phyloP scores from a whole-genome alignment of 441 rosid genomes.

The Arabidopsis lyrata region DNA sequence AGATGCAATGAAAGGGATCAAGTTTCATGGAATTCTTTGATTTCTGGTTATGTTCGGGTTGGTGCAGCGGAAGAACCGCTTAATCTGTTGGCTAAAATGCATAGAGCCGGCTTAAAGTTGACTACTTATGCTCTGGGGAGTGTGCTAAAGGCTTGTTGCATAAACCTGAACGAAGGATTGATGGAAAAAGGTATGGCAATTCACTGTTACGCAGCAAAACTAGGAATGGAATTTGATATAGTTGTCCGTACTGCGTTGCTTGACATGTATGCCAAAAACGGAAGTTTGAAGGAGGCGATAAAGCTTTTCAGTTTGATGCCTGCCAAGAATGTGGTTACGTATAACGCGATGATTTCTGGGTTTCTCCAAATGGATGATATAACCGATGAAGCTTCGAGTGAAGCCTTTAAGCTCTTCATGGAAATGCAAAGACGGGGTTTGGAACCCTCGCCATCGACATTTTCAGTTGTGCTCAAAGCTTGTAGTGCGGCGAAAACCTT shows the following conservation, averaged over 20 bases:
- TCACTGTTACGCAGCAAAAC: constrained; percentile 51
- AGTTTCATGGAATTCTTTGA: constrained; percentile 58
- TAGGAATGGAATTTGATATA: constrained; percentile 52
- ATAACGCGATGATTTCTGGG: constrained; percentile 64
- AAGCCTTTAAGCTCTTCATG: constrained; percentile 50
- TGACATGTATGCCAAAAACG: constrained; percentile 56
- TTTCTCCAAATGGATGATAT: constrained; percentile 45
- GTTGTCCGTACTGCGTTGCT: constrained; percentile 63
- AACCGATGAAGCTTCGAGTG: constrained; percentile 44
- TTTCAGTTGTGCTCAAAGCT: constrained; percentile 59
- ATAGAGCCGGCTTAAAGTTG: constrained; percentile 49
- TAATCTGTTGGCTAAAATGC: constrained; percentile 52
- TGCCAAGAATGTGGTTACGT: constrained; percentile 54
- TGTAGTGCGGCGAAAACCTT: constrained; percentile 48
- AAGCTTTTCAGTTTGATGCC: constrained; percentile 51
- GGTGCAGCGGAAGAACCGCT: constrained; percentile 51
- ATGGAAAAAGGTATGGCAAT: constrained; percentile 49
- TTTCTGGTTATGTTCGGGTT: constrained; percentile 49
- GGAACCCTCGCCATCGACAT: constrained; percentile 56
- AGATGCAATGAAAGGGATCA: constrained; percentile 45
- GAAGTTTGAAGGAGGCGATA: constrained; percentile 48
- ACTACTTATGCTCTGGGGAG: constrained; percentile 56
- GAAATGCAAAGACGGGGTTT: constrained; percentile 56
- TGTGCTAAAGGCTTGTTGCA: constrained; percentile 55
- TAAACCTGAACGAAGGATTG: constrained; percentile 33